Conservation (phyloP, 331 rosid genomes). For the Quercus phellos region DNA sequence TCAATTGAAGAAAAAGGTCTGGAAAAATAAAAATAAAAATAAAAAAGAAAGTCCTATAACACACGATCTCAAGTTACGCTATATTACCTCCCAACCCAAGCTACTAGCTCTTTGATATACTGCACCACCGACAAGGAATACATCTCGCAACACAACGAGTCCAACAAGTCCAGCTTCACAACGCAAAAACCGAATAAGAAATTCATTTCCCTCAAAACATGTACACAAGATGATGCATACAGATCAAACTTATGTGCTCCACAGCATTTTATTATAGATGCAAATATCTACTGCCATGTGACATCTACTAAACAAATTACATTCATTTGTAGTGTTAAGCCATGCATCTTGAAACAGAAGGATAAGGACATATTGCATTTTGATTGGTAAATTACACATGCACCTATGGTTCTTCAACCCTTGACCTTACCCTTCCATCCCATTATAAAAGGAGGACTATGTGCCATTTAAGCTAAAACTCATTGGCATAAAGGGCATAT, state of each 20-base stretch:
- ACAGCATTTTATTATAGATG: neutral
- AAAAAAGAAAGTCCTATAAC: neutral
- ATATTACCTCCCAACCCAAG: constrained; percentile 81
- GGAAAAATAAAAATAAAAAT: neutral
- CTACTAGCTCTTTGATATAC: constrained; percentile 65
- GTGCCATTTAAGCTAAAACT: too few species aligned
- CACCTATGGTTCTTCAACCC: too few species aligned
- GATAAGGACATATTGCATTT: neutral
- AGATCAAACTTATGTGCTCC: neutral
- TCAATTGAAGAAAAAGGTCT: neutral
- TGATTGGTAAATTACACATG: too few species aligned
- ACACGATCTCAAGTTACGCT: neutral
- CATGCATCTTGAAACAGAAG: neutral
- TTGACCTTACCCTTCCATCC: too few species aligned
- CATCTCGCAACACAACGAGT: constrained; percentile 76
- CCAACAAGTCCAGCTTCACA: constrained; percentile 87
- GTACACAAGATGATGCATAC: neutral
- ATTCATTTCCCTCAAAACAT: constrained; percentile 3
- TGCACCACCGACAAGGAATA: constrained; percentile 72
- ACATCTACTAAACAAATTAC: constrained; percentile 2
- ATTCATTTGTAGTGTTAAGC: neutral
- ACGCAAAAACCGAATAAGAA: constrained; percentile 18
- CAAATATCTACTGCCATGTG: neutral
- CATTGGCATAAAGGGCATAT: neutral
- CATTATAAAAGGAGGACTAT: too few species aligned